These are phyloP conservation scores for Neurospora africana DNA, from an alignment of 495 filamentous ascomycete genomes.

Conservation along the genomic window DNA sequence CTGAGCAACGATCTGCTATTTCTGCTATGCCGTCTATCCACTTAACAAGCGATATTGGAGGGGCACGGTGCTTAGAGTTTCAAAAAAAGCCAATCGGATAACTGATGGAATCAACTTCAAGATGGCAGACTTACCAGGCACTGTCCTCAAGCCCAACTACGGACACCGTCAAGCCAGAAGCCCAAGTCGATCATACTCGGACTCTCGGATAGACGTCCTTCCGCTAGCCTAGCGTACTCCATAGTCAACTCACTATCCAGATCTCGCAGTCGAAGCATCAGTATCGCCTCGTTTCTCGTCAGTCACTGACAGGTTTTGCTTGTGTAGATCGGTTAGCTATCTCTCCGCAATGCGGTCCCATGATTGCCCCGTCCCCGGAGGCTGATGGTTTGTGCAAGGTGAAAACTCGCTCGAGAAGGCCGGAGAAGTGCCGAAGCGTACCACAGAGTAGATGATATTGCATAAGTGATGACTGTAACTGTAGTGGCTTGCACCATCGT, in stretches of 20 bases:
- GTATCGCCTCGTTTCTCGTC: not conserved
- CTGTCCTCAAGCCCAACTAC: not conserved
- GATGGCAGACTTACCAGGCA: not conserved
- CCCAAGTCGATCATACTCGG: not conserved
- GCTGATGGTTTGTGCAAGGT: not conserved
- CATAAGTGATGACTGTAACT: not conserved
- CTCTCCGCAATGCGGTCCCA: not conserved
- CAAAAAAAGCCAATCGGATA: not conserved
- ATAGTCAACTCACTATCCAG: not conserved
- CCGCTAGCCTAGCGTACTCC: not conserved
- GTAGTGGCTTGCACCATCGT: not conserved
- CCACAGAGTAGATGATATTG: not conserved
- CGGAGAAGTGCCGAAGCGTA: not conserved
- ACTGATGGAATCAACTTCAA: not conserved
- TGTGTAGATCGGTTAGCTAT: not conserved
- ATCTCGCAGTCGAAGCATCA: not conserved
- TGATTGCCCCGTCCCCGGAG: not conserved
- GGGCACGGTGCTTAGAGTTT: not conserved
- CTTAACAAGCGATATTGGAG: not conserved
- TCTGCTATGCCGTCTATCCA: not conserved
- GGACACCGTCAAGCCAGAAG: not conserved
- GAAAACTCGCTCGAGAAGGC: not conserved
- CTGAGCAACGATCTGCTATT: not conserved
- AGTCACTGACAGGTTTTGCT: not conserved
- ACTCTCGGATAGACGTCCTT: not conserved